phyloP scores from a whole-genome alignment of 2,329 filamentous ascomycete species.

The Scytalidium sp. region DNA sequence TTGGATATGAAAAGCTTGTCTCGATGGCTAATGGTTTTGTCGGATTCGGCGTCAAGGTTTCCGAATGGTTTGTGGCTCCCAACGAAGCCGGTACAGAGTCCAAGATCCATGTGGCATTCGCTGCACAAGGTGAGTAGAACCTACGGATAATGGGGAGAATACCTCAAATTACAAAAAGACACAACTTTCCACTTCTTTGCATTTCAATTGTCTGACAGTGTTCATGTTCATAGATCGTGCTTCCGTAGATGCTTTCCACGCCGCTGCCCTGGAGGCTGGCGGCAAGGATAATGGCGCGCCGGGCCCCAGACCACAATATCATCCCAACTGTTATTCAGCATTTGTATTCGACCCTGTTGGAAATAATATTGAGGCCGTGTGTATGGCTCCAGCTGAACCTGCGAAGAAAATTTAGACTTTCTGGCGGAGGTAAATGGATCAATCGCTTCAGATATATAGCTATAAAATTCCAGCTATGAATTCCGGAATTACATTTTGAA shows the following conservation, averaged over 20 bases:
- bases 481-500: too few species aligned
- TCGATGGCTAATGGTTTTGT: not conserved
- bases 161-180: too few species aligned
- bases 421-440: too few species aligned
- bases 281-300: constrained; percentile 15
- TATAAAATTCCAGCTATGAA: too few species aligned
- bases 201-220: too few species aligned
- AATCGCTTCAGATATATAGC: too few species aligned
- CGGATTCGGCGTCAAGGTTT: not conserved
- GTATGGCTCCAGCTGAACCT: not conserved
- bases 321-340: constrained; percentile 12
- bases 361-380: constrained; percentile 20
- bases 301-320: constrained; percentile 14
- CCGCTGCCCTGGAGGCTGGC: constrained; percentile 11
- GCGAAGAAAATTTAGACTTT: not conserved
- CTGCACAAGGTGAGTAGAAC: not conserved
- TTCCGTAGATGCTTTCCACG: constrained; percentile 5
- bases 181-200: too few species aligned
- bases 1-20: constrained; percentile 5
- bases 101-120: not conserved
- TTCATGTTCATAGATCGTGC: not conserved
- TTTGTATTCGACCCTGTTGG: constrained; percentile 13
- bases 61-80: not conserved
- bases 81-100: not conserved
- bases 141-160: too few species aligned